Conservation (phyloP, 1,284 basidiomycete genomes). For the Ustilago esculenta region DNA sequence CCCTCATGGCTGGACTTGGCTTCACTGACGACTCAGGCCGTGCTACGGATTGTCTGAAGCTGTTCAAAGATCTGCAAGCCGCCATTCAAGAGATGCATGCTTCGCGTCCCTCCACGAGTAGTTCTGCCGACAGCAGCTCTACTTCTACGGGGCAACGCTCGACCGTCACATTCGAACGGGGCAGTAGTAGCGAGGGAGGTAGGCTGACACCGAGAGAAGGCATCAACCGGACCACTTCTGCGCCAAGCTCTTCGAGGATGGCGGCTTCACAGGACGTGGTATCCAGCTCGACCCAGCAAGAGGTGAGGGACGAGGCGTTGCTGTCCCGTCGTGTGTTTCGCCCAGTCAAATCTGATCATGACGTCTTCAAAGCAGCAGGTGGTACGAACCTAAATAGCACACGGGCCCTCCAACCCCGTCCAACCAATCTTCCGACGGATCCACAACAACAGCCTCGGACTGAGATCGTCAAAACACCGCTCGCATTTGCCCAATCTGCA, state of each 20-base stretch:
- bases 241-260: slow-evolving; percentile 15
- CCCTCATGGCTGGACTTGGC: slow-evolving; percentile 35
- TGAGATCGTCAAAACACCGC: background rate
- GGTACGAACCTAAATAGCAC: background rate
- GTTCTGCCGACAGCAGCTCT: background rate
- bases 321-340: slow-evolving; percentile 16
- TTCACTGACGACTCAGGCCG: slow-evolving; percentile 19
- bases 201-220: slow-evolving; percentile 38
- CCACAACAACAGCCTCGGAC: background rate
- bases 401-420: slow-evolving; percentile 13
- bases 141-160: background rate
- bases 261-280: background rate
- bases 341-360: slow-evolving; percentile 39
- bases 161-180: slow-evolving; percentile 9
- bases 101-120: slow-evolving; percentile 9
- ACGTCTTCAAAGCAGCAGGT: slow-evolving; percentile 20
- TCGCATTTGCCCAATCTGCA: background rate
- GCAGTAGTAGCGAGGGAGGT: background rate
- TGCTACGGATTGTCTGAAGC: slow-evolving; percentile 31
- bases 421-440: slow-evolving; percentile 7
- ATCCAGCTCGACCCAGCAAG: background rate
- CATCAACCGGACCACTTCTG: slow-evolving; percentile 27
- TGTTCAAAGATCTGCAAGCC: slow-evolving; percentile 44
- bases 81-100: slow-evolving; percentile 34
- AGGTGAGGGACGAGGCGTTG: background rate